Base-by-base conservation (phyloP, 352 stramenopile genomes). In the Pythium insidiosum region DNA sequence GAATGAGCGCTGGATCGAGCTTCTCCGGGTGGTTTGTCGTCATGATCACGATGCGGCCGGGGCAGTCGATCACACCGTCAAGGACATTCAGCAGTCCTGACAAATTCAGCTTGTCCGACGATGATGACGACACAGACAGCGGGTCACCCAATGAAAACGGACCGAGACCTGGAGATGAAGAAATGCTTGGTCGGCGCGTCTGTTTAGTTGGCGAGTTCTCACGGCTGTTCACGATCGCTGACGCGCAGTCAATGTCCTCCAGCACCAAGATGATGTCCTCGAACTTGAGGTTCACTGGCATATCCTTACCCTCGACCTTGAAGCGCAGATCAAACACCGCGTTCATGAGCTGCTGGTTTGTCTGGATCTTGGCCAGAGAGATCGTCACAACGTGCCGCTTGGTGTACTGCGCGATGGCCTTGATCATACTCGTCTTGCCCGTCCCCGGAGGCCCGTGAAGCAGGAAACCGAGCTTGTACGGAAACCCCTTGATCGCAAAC, bases 21-120 rank as follows among this genome's bases (percentile, higher is more conserved):
- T 83, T 86, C 59, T 97, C 88, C 11, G 83, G 88, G 55, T 95
- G 78, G 59, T 97, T 97, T 13, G 80, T 94, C 6, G 88, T 95
- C 73, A 95, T 93, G 55, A 97, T 86, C 2, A 96, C 66, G 44
- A 97, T 96, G 38, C 84, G 69, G 0, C 77, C 83, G n/a, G 79
- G 75, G 16, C 62, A 83, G 49, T 96, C 84, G 16, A 94, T 82
- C 10, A 96, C 72, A 3, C 86, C 88, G 55, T 97, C 88, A 2
- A 97, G 56, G 2, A 91, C 82, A 39, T 96, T 95, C 1, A 96
- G 50, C 25, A 96, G 54, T 0, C 83, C 82, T 16, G 69, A 69
- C 6, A 95, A 59, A 25, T 73, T 90, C 19, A 95, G 59, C 62
- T 86, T 71, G 28, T 33, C 28, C 28, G 28, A 33, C 28, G 9